Evolutionary conservation across 768 basidiomycete species (phyloP).

Genomic region (Pisolithus tinctorius): DNA sequence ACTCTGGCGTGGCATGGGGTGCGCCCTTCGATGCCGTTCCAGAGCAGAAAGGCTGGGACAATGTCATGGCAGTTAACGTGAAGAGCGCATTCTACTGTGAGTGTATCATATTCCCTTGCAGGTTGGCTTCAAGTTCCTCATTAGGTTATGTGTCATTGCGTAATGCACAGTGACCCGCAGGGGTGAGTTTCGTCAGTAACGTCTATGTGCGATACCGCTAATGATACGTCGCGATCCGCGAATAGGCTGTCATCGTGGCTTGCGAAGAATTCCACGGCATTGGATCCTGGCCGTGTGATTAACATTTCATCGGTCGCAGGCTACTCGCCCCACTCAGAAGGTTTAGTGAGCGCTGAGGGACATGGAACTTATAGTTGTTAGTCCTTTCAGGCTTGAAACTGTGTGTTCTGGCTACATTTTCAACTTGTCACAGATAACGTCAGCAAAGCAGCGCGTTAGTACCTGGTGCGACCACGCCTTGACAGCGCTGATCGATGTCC

Average conservation of each 20-base stretch:
- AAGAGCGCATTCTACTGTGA: constrained; percentile 79
- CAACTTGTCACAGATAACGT: constrained; percentile 51
- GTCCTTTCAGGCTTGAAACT: constrained; percentile 25
- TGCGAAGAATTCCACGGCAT: constrained; percentile 52
- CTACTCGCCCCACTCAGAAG: constrained; percentile 44
- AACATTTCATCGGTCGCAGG: constrained; percentile 75
- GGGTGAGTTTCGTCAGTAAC: constrained; percentile 25
- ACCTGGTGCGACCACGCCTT: background rate
- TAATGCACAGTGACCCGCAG: constrained; percentile 37
- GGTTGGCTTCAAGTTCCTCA: background rate
- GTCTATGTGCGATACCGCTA: background rate
- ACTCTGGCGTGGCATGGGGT: constrained; percentile 78
- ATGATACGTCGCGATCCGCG: background rate
- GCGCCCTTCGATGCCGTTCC: constrained; percentile 63
- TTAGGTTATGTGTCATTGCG: background rate
- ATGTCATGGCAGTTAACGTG: constrained; percentile 75
- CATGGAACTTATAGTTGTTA: constrained; percentile 75
- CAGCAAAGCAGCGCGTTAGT: constrained; percentile 72
- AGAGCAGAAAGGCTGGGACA: constrained; percentile 83
- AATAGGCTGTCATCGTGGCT: constrained; percentile 40
- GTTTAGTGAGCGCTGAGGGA: constrained; percentile 42
- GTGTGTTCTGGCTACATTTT: background rate
- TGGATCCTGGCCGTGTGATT: constrained; percentile 70
- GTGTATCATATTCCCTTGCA: constrained; percentile 14
- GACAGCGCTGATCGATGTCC: background rate